A percentile compares a stretch with the other conserved stretches of the same genome.
phyloP scores from a whole-genome alignment of 495 filamentous ascomycete genomes.

The Chlorociboria aeruginascens region DNA sequence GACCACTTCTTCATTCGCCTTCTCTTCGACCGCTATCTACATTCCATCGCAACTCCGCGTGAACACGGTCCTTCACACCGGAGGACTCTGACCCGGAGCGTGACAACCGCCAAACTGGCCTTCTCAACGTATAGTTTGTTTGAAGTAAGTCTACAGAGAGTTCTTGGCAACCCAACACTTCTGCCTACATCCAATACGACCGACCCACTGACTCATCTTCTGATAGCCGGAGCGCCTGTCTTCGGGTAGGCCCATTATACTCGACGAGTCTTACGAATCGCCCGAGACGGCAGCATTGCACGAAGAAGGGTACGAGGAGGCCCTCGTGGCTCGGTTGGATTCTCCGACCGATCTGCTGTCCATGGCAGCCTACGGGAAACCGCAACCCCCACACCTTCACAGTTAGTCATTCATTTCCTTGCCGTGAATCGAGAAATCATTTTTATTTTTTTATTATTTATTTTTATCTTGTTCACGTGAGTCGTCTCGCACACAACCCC shows the following conservation, averaged over 20 bases:
- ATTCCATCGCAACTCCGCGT: neutral
- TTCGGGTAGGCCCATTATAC: conserved; percentile 20
- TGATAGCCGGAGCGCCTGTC: conserved; percentile 18
- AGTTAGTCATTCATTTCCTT: conserved; percentile 25
- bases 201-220: conserved; percentile 8
- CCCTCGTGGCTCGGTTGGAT: conserved; percentile 29
- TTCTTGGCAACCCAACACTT: neutral
- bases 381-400: conserved; percentile 29
- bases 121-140: conserved; percentile 19
- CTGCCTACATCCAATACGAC: neutral
- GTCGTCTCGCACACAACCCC: no score
- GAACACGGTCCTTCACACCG: neutral
- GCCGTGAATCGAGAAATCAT: neutral
- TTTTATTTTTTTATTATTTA: conserved; percentile 11
- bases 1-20: neutral
- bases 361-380: conserved; percentile 46
- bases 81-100: neutral
- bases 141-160: conserved; percentile 12
- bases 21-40: neutral
- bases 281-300: conserved; percentile 22
- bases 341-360: conserved; percentile 30
- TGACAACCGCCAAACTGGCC: conserved; percentile 21
- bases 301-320: conserved; percentile 27
- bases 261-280: conserved; percentile 24
- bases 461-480: conserved; percentile 21